phyloP scores from a whole-genome alignment of 495 filamentous ascomycete genomes.

The Astrothelium subdiscretum region DNA sequence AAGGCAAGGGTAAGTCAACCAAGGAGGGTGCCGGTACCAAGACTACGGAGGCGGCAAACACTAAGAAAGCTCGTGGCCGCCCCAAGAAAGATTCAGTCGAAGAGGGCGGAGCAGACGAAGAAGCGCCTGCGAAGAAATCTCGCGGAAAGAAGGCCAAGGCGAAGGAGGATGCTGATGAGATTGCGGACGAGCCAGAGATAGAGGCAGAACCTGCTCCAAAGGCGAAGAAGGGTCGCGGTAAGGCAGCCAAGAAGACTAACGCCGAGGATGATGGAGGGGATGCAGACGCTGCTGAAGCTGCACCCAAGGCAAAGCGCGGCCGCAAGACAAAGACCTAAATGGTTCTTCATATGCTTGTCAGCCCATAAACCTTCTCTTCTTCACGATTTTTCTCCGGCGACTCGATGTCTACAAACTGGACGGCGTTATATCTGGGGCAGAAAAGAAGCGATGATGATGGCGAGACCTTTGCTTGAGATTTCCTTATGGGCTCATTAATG shows the following conservation, averaged over 20 bases:
- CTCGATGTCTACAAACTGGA: background rate
- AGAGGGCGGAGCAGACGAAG: slow-evolving; percentile 10
- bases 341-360: background rate
- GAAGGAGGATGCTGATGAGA: slow-evolving; percentile 10
- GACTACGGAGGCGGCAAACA: background rate
- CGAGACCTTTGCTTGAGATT: background rate
- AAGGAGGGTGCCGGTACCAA: background rate
- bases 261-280: slow-evolving; percentile 15
- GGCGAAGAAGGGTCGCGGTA: slow-evolving; percentile 17
- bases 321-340: slow-evolving; percentile 3
- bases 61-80: slow-evolving; percentile 9
- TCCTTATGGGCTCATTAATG: background rate
- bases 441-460: background rate
- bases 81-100: slow-evolving; percentile 6
- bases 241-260: slow-evolving; percentile 12
- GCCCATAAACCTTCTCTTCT: background rate
- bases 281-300: slow-evolving; percentile 7
- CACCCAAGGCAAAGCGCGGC: slow-evolving; percentile 7
- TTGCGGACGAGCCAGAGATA: slow-evolving; percentile 20
- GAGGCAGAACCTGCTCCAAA: slow-evolving; percentile 11
- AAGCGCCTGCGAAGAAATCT: slow-evolving; percentile 12
- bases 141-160: slow-evolving; percentile 17
- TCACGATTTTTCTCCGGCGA: background rate
- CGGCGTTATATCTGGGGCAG: background rate
- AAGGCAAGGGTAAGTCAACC: slow-evolving; percentile 14